phyloP scores from a whole-genome alignment of 2,329 filamentous ascomycete species.

The Basipetospora chlamydospora region DNA sequence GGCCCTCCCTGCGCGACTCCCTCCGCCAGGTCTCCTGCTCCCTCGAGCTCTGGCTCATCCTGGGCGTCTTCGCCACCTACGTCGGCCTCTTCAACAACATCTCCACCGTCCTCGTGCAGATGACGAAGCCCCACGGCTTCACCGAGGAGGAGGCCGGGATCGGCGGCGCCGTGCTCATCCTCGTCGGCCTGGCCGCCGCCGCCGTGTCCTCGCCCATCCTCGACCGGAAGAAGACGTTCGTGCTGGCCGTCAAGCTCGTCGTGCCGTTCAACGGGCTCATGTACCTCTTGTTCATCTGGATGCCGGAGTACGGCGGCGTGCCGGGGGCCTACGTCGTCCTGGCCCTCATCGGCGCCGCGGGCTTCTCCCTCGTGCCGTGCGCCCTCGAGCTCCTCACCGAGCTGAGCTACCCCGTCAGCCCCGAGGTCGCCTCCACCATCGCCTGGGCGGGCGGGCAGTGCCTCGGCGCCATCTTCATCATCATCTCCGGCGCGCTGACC shows the following conservation, averaged over 20 bases:
- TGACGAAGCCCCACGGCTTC: slow-evolving; percentile 76
- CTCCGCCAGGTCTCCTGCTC: slow-evolving; percentile 39
- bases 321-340: slow-evolving; percentile 62
- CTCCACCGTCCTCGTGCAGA: slow-evolving; percentile 79
- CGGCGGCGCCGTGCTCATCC: slow-evolving; percentile 74
- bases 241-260: slow-evolving; percentile 56
- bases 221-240: slow-evolving; percentile 70
- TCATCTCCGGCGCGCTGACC: slow-evolving; percentile 65
- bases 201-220: slow-evolving; percentile 70
- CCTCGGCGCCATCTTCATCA: slow-evolving; percentile 69
- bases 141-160: slow-evolving; percentile 75
- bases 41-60: slow-evolving; percentile 64
- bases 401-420: slow-evolving; percentile 71
- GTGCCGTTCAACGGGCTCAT: slow-evolving; percentile 59
- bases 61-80: slow-evolving; percentile 70
- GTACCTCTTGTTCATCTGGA: slow-evolving; percentile 73
- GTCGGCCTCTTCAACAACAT: slow-evolving; percentile 90
- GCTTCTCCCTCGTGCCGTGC: slow-evolving; percentile 69
- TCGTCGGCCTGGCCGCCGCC: slow-evolving; percentile 66
- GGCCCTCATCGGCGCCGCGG: slow-evolving; percentile 61
- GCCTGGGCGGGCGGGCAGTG: slow-evolving; percentile 82
- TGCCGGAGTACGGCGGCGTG: slow-evolving; percentile 41
- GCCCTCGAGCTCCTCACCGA: slow-evolving; percentile 79
- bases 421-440: slow-evolving; percentile 70
- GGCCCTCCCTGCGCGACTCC: slow-evolving; percentile 36